These are phyloP conservation scores for Cornus controversa DNA, from an alignment of 148 eudicot species.

Conservation along the genomic window DNA sequence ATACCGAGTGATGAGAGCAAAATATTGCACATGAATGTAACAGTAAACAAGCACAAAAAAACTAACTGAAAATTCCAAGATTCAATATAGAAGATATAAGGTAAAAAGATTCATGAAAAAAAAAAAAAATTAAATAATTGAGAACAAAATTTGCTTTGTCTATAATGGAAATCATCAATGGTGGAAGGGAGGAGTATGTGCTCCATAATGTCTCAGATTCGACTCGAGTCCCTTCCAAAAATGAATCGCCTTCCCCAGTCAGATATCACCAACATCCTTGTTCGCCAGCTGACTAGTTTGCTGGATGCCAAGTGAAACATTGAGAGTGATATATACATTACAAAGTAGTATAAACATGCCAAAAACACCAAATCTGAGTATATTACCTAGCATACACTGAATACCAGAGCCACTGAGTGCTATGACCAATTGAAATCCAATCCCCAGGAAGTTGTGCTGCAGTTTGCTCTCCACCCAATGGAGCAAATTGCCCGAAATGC, in stretches of 20 bases:
- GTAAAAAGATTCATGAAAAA: neutral
- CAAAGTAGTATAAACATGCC: neutral
- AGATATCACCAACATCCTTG: conserved; percentile 51
- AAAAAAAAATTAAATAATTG: neutral
- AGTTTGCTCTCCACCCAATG: conserved; percentile 33
- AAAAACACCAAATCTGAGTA: neutral
- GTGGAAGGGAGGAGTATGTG: neutral
- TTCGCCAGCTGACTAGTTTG: conserved; percentile 73
- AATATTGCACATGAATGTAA: no score
- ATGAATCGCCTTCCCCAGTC: conserved; percentile 60
- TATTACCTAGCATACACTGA: conserved; percentile 35
- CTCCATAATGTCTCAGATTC: conserved; percentile 29
- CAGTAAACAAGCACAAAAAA: no score
- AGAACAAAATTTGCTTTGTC: conserved; percentile 2
- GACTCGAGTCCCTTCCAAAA: conserved; percentile 66
- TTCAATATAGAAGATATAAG: no score
- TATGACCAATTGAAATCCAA: conserved; percentile 35
- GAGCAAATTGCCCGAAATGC: conserved; percentile 40
- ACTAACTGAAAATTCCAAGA: no score
- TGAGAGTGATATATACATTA: conserved; percentile 1
- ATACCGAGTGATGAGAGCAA: no score
- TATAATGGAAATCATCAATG: neutral
- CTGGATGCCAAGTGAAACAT: conserved; percentile 27
- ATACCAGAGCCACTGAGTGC: conserved; percentile 40
- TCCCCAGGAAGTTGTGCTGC: conserved; percentile 38